Evolutionary conservation across 768 basidiomycete species (phyloP).

Genomic region (Trichaptum fuscoviolaceum): DNA sequence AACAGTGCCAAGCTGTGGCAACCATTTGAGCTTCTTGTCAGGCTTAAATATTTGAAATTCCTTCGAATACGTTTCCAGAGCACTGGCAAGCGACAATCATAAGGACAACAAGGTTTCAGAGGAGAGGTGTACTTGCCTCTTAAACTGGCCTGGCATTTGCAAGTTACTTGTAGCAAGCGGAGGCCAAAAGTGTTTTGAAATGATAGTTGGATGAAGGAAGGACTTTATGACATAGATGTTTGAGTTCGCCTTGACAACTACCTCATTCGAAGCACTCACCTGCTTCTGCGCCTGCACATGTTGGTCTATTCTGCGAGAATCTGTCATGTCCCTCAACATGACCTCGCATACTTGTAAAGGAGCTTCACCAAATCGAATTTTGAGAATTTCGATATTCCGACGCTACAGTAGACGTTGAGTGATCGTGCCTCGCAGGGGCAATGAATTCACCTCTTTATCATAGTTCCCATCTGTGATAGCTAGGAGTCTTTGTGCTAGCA

Average conservation of each 20-base stretch:
- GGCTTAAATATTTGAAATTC: constrained; percentile 84
- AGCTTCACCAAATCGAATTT: constrained; percentile 91
- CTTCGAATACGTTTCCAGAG: constrained; percentile 70
- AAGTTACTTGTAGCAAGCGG: constrained; percentile 67
- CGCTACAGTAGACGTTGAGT: constrained; percentile 44
- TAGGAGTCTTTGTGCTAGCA: constrained; percentile 83
- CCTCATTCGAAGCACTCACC: constrained; percentile 35
- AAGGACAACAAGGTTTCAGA: neutral
- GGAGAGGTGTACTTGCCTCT: constrained; percentile 40
- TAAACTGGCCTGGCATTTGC: constrained; percentile 81
- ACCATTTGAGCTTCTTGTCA: constrained; percentile 85
- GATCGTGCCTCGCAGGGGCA: neutral
- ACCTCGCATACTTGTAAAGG: constrained; percentile 95
- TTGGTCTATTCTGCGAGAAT: constrained; percentile 86
- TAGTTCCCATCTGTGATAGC: constrained; percentile 74
- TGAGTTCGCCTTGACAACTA: neutral
- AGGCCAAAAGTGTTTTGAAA: constrained; percentile 96
- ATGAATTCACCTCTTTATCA: constrained; percentile 52
- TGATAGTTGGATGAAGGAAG: constrained; percentile 80
- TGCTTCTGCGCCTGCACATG: constrained; percentile 71
- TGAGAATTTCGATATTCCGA: constrained; percentile 88
- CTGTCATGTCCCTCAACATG: constrained; percentile 96
- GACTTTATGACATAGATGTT: constrained; percentile 36
- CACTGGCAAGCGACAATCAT: constrained; percentile 32
- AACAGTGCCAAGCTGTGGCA: constrained; percentile 85